Evolutionary conservation across 2,329 filamentous ascomycete genomes (phyloP), one percentile per base, ranked within the genome.

Genomic region (Cadophora sp.): DNA sequence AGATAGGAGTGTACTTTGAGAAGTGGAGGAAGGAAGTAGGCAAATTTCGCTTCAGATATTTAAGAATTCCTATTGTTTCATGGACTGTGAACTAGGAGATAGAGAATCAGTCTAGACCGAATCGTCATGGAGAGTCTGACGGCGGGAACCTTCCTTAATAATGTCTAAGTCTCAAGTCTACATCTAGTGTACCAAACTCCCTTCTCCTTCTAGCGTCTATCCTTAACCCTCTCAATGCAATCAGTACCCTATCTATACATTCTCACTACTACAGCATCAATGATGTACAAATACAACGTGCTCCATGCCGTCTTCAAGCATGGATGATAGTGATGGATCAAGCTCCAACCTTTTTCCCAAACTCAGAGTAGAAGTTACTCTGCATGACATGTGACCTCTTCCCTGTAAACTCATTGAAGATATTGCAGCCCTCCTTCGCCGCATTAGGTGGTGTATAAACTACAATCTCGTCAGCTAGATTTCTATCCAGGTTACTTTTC

Each of bases 401-500:
- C 64, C 94, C 92, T 3, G 93, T 97, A 73, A 84, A 84, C 71
- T 90, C 87, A 75, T 95, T 87, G 79, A 95, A 97, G 76, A 95
- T 88, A 76, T 92, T 87, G 79, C 93, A 97, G 27, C 94, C 94
- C 69, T 88, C 87, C 68, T 87, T 91, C 46, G 93, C 93, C 46
- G 95, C 94, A 76, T 97, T 97, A 3, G 94, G 94, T 43, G 94
- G 94, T 16, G 92, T 95, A 77, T 96, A 96, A 69, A 97, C 87
- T 89, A 66, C 22, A 16, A 40, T 5, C 14, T 19, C 8, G 40
- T 70, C 48, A 73, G 37, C 43, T 29, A 26, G 11, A 4, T 37
- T 27, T 37, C 65, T n/a, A n/a, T n/a, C 14, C 43, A 59, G 24
- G 29, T 2, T 16, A 62, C 22, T 31, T 37, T 2, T 22, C 31